Evolutionary conservation across 1,284 basidiomycete genomes (phyloP), one percentile per base, ranked within the genome.

Genomic region (Ceratorhiza oryzae-sativae): DNA sequence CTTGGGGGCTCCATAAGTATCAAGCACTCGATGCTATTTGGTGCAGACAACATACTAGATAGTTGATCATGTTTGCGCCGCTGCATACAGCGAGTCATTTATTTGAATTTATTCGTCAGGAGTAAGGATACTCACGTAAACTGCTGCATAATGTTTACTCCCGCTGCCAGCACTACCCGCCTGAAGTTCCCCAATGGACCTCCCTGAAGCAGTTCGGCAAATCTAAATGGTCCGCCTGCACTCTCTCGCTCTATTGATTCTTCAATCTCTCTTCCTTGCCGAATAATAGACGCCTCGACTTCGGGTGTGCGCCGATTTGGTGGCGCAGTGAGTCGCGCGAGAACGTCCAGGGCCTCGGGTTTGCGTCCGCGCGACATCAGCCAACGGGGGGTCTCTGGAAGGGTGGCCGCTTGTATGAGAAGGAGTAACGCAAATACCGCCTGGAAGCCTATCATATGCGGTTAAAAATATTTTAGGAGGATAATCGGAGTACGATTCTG

Each of bases 71-170:
- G 30, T 78, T 78, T n/a, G 77, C 71, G 23, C 76, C 77, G 60
- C 48, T 41, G 48, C 45, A 27, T 39, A 65, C 20, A 27, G 23
- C 41, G n/a, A 6, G 53, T n/a, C 20, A 18, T 56, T 15, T 32
- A 36, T 39, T 2, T 10, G 10, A n/a, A 8, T 23, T 56, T 42
- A 13, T 30, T 30, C 39, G 1, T 18, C n/a, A 15, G 13, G 9
- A 46, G 39, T 46, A 23, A 42, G 51, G 23, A n/a, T 13, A 76
- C 79, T 30, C 72, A 80, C 79, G 81, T 83, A 58, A 83, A 82
- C 73, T 83, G 82, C 71, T 83, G 82, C 82, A 83, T 83, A 18
- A 82, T 78, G 67, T 82, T 82, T 5, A 83, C 74, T 1, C 79
- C 82, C 41, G 81, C 77, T 55, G 80, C 81, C 51, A 83, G 72